Percentiles rank a stretch among this genome's conserved stretches.
Evolutionary conservation across 2,329 filamentous ascomycete genomes (phyloP).

Genomic region (Reticulascus tulasneorum): DNA sequence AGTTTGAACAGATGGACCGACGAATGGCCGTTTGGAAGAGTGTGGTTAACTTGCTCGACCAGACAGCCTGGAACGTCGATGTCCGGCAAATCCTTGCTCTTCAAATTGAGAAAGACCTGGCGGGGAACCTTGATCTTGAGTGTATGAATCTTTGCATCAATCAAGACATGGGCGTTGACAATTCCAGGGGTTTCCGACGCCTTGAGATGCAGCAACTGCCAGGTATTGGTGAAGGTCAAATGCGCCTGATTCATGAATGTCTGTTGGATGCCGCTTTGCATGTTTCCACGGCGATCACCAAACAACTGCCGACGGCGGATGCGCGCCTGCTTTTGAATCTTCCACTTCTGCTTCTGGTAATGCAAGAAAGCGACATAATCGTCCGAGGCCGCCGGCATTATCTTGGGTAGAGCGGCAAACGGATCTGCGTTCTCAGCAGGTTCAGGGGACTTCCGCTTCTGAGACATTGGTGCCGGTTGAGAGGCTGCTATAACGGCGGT

Average conservation of each 20-base stretch:
- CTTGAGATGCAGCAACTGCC: constrained; percentile 88
- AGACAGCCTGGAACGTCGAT: constrained; percentile 81
- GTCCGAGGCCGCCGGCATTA: constrained; percentile 79
- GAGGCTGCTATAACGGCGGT: constrained; percentile 50
- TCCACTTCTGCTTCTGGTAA: constrained; percentile 99
- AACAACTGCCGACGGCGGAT: constrained; percentile 85
- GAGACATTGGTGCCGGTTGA: constrained; percentile 47
- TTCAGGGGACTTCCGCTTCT: constrained; percentile 73
- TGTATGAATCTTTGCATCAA: constrained; percentile 85
- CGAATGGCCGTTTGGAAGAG: constrained; percentile 88
- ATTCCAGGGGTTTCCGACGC: constrained; percentile 81
- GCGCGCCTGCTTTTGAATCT: constrained; percentile 88
- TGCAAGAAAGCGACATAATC: constrained; percentile 85
- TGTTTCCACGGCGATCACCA: constrained; percentile 71
- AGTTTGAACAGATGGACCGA: constrained; percentile 94
- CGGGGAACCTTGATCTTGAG: constrained; percentile 87
- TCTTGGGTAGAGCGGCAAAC: constrained; percentile 74
- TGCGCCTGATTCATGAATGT: constrained; percentile 91
- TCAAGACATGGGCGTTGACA: constrained; percentile 84
- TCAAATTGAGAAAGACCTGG: constrained; percentile 87
- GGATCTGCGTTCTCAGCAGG: constrained; percentile 67
- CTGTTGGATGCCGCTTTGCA: constrained; percentile 60
- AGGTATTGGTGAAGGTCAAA: constrained; percentile 82
- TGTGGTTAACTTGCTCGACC: constrained; percentile 91
- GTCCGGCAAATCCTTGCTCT: constrained; percentile 80